These are phyloP conservation scores for Cicer chorassanicum DNA, from an alignment of 306 rosid genomes.

Conservation along the genomic window DNA sequence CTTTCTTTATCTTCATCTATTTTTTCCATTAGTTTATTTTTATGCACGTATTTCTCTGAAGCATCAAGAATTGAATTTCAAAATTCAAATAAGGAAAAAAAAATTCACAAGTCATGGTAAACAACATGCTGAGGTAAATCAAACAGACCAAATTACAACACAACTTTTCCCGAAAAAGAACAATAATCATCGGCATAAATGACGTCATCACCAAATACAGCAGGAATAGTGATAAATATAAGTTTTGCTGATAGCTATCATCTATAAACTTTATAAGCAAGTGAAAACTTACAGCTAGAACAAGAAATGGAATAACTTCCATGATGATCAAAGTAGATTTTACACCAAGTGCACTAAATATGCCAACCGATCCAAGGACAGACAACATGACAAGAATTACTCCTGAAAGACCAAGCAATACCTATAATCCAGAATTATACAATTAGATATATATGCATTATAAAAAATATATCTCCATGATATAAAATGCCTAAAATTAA, in stretches of 20 bases:
- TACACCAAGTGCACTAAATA: slow-evolving; percentile 89
- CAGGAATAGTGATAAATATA: slow-evolving; percentile 5
- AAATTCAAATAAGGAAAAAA: no score
- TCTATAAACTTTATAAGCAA: slow-evolving; percentile 35
- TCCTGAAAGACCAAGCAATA: slow-evolving; percentile 92
- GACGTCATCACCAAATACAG: slow-evolving; percentile 28
- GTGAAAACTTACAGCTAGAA: slow-evolving; percentile 86
- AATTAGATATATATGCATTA: slow-evolving; percentile 39
- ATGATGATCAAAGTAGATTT: slow-evolving; percentile 94
- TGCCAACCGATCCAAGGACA: slow-evolving; percentile 92
- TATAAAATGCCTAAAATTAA: slow-evolving; percentile 28
- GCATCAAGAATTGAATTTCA: slow-evolving; percentile 3
- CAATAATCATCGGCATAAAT: neutral
- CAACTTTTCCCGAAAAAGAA: neutral
- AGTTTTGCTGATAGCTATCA: neutral
- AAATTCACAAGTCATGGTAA: neutral
- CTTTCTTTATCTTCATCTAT: slow-evolving; percentile 19
- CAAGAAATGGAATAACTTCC: slow-evolving; percentile 99
- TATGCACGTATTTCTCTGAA: neutral
- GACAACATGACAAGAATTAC: slow-evolving; percentile 94
- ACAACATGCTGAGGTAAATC: slow-evolving; percentile 27
- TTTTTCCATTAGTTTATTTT: neutral
- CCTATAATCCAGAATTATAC: slow-evolving; percentile 58
- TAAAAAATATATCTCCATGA: slow-evolving; percentile 18
- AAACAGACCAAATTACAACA: slow-evolving; percentile 10